Evolutionary conservation across 495 filamentous ascomycete genomes (phyloP), one percentile per base, ranked within the genome.

Genomic region (Rostrohypoxylon terebratum): DNA sequence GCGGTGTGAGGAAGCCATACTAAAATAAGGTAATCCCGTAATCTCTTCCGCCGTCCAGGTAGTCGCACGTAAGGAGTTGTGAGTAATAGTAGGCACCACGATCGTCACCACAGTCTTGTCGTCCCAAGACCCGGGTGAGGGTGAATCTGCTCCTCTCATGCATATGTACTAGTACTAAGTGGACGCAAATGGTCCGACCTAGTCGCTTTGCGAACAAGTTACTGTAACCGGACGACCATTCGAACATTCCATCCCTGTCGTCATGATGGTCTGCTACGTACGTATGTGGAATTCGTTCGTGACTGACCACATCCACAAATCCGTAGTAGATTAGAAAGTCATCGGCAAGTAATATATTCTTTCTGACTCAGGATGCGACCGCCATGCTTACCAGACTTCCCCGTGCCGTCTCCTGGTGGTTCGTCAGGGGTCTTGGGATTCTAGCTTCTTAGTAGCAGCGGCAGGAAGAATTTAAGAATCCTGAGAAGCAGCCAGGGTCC

Each of bases 1-100:
- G 71, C 71, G 71, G 71, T 74, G 71, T 74, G 71, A 74, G 62
- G 71, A 74, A 69, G 71, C 66, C 66, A 74, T 73, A 66, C 66
- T 69, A 69, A 67, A 74, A 69, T 51, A 69, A 74, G 71, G 54
- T 58, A 73, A 74, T 74, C 21, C 65, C 66, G 71, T 74, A 74
- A 74, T 69, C 66, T 74, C 59, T 63, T 61, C 55, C 57, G 63
- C 66, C 51, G 71, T 69, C 66, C 50, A 59, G 62, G 66, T 70
- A 66, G 71, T 74, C 71, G 71, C 71, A 74, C 71, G 66, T 74
- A 69, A 66, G 61, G 50, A 69, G 66, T 59, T 60, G 66, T 63
- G 13, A 62, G 71, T 69, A 74, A 74, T 74, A 69, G 62, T 64
- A 74, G 66, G 57, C 58, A 74, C 66, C 71, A 65, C 57, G 71